Percentiles rank a stretch among this genome's conserved stretches.
These are phyloP conservation scores for Paxillus rubicundulus DNA, from an alignment of 768 basidiomycete genomes.

Conservation along the genomic window DNA sequence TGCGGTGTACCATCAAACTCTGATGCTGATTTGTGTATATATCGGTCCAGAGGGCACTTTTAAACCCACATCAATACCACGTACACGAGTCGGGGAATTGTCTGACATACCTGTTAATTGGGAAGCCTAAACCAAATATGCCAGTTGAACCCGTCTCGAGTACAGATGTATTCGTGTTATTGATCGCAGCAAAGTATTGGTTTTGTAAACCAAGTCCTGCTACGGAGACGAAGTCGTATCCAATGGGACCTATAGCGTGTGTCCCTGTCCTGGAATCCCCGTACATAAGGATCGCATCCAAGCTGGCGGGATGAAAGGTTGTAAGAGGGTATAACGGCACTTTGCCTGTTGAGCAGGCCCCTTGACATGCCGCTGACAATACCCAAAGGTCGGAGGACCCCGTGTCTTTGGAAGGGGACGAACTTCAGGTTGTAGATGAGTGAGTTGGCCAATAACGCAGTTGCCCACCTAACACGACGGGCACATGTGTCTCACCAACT, in stretches of 20 bases:
- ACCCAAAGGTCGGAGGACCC: constrained; percentile 81
- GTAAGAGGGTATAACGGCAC: constrained; percentile 49
- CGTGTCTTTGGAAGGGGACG: constrained; percentile 47
- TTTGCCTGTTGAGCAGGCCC: constrained; percentile 36
- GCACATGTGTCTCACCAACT: constrained; percentile 49
- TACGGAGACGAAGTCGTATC: constrained; percentile 53
- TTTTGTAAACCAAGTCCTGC: constrained; percentile 47
- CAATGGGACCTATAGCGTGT: constrained; percentile 62
- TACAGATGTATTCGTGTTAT: constrained; percentile 65
- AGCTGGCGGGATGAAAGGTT: constrained; percentile 44
- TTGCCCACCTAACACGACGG: constrained; percentile 59
- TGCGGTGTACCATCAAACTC: neutral
- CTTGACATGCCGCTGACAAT: constrained; percentile 53
- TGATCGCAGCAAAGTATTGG: constrained; percentile 67
- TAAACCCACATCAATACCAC: neutral
- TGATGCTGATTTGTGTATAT: constrained; percentile 28
- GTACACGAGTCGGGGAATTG: neutral
- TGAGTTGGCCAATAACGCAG: neutral
- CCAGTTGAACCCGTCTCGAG: constrained; percentile 55
- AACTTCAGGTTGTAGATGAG: constrained; percentile 1
- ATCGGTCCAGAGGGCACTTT: constrained; percentile 47
- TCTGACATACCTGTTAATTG: constrained; percentile 56
- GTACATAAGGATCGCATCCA: constrained; percentile 53
- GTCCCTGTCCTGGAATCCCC: constrained; percentile 74
- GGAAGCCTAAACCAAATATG: constrained; percentile 76